A percentile compares a stretch with the other conserved stretches of the same genome.
Conservation (phyloP, 2,329 filamentous ascomycete species). For the Fonsecaea pugnacius region DNA sequence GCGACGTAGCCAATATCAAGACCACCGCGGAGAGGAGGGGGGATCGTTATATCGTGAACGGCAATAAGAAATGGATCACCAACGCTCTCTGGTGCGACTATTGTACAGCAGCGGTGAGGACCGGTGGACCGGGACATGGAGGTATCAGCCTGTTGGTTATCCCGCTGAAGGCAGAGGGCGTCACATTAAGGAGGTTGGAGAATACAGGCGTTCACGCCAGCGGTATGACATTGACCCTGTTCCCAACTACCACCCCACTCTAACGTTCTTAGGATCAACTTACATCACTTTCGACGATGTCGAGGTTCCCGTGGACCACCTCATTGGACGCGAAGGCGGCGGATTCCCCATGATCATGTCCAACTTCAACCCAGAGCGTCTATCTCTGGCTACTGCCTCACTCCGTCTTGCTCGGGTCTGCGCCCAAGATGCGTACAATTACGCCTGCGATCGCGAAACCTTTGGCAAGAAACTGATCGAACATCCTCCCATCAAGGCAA, state of each 20-base stretch:
- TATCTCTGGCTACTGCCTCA: slow-evolving; percentile 68
- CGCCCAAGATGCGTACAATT: slow-evolving; percentile 63
- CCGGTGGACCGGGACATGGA: slow-evolving; percentile 68
- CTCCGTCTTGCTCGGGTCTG: slow-evolving; percentile 67
- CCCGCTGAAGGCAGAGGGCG: slow-evolving; percentile 69
- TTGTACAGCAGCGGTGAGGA: slow-evolving; percentile 72
- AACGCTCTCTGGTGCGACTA: slow-evolving; percentile 74
- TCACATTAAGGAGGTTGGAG: slow-evolving; percentile 70
- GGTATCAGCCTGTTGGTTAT: slow-evolving; percentile 72
- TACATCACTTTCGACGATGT: slow-evolving; percentile 79
- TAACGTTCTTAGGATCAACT: slow-evolving; percentile 64
- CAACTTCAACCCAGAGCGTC: slow-evolving; percentile 79
- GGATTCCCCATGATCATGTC: slow-evolving; percentile 78
- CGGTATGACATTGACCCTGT: slow-evolving; percentile 45
- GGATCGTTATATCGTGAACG: slow-evolving; percentile 71
- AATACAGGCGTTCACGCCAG: slow-evolving; percentile 71
- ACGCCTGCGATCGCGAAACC: slow-evolving; percentile 69
- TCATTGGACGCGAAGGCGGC: slow-evolving; percentile 70
- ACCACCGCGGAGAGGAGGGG: slow-evolving; percentile 71
- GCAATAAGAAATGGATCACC: slow-evolving; percentile 79
- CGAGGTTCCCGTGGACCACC: slow-evolving; percentile 70
- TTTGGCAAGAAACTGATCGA: slow-evolving; percentile 73
- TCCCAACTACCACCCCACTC: slow-evolving; percentile 6
- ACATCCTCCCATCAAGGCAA: slow-evolving; percentile 73
- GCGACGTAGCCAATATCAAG: slow-evolving; percentile 73